These are phyloP conservation scores for Candida neerlandica DNA, from an alignment of 1,139 yeast species.

Conservation along the genomic window DNA sequence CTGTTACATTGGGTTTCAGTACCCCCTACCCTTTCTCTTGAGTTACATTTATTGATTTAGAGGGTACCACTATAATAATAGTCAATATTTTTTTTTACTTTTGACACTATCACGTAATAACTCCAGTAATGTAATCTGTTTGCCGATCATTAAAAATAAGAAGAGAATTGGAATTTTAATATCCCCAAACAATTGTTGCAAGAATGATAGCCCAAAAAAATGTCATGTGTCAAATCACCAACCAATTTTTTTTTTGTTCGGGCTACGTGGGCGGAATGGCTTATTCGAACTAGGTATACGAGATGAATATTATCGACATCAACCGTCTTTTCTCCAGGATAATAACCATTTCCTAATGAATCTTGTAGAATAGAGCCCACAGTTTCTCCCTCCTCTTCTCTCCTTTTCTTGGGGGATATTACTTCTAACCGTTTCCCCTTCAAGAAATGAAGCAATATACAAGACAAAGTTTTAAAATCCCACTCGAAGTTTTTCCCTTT, in stretches of 20 bases:
- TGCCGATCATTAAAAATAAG: too few species aligned
- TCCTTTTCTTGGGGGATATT: neutral
- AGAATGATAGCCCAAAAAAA: neutral
- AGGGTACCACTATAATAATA: neutral
- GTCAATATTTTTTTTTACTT: too few species aligned
- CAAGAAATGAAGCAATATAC: neutral
- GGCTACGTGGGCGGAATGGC: neutral
- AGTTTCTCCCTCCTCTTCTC: too few species aligned
- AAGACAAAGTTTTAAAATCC: neutral
- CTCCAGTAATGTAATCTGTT: too few species aligned
- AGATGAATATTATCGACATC: too few species aligned
- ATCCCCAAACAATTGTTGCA: neutral
- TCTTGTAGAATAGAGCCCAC: too few species aligned
- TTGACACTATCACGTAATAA: too few species aligned
- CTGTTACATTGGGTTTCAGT: neutral
- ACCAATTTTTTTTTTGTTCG: neutral
- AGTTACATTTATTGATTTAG: neutral
- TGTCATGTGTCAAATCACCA: conserved; percentile 1
- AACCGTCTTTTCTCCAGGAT: too few species aligned
- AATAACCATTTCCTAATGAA: too few species aligned
- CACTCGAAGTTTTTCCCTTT: neutral
- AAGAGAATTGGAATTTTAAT: neutral
- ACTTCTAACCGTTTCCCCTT: neutral
- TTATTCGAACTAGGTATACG: neutral
- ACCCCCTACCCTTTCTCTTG: neutral